Percentiles rank a stretch among this genome's conserved stretches.
phyloP scores from a whole-genome alignment of 495 filamentous ascomycete genomes.

The Cudoniella acicularis region DNA sequence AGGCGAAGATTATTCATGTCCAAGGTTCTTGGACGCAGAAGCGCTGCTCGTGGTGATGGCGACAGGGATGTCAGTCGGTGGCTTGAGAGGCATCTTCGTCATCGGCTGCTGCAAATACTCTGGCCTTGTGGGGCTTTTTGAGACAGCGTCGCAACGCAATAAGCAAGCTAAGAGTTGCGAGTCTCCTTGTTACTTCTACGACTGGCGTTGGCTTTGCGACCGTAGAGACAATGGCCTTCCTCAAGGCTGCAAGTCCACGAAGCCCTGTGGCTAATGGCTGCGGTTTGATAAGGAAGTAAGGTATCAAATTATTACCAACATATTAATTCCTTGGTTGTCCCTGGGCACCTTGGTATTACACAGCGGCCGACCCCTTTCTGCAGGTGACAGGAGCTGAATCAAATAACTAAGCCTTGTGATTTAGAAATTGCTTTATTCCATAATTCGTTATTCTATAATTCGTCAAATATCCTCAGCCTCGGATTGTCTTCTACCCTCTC shows the following conservation, averaged over 20 bases:
- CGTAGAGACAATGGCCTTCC: too few relatives aligned
- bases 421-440: too few relatives aligned
- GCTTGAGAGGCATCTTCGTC: slow-evolving; percentile 2
- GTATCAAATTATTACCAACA: too few relatives aligned
- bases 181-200: too few relatives aligned
- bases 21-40: neutral
- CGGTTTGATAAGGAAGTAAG: too few relatives aligned
- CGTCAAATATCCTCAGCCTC: slow-evolving; percentile 29
- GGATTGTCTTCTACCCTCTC: slow-evolving; percentile 20
- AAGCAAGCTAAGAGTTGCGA: neutral
- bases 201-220: too few relatives aligned
- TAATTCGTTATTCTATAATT: slow-evolving; percentile 23
- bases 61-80: neutral
- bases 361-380: neutral
- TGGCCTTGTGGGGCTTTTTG: neutral
- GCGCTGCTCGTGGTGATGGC: neutral
- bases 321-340: neutral
- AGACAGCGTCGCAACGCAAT: neutral
- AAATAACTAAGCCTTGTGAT: too few relatives aligned
- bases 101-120: neutral
- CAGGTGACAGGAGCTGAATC: neutral
- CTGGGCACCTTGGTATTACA: neutral
- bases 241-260: too few relatives aligned
- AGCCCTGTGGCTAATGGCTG: too few relatives aligned
- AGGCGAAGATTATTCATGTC: neutral